Percentiles rank a stretch among this genome's conserved stretches.
Evolutionary conservation across 305 asterid genomes (phyloP).

Genomic region (Fraxinus paxiana): DNA sequence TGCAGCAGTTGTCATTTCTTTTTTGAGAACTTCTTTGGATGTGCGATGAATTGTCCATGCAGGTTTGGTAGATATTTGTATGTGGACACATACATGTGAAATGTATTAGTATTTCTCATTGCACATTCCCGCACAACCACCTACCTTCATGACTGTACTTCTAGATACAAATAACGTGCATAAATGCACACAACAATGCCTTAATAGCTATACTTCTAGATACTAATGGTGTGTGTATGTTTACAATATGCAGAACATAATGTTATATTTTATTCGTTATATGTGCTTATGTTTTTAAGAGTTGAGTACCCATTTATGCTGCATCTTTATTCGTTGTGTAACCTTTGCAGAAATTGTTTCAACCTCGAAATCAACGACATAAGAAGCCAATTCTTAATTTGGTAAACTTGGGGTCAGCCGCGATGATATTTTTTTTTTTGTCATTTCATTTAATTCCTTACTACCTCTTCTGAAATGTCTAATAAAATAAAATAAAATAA

Average conservation of each 20-base stretch:
- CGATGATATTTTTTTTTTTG: background rate
- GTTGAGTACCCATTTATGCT: background rate
- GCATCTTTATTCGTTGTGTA: background rate
- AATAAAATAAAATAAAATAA: background rate
- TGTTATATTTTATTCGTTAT: background rate
- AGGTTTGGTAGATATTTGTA: background rate
- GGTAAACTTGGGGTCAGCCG: background rate
- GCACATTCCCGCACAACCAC: background rate
- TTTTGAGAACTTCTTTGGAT: background rate
- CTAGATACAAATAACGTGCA: background rate
- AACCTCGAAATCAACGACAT: background rate
- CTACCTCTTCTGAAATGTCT: background rate
- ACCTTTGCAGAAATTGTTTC: background rate
- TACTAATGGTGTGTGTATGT: background rate
- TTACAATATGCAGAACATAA: background rate
- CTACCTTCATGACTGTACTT: background rate
- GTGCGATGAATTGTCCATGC: background rate
- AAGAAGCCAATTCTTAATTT: background rate
- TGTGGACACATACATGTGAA: background rate
- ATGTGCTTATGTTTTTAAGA: background rate
- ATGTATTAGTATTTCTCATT: background rate
- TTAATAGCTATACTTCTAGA: too few relatives aligned
- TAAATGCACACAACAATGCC: background rate
- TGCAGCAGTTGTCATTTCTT: background rate
- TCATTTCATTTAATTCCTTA: background rate